Base-by-base conservation (phyloP, 805 yeast species). In the Pichia thaimueangensis region DNA sequence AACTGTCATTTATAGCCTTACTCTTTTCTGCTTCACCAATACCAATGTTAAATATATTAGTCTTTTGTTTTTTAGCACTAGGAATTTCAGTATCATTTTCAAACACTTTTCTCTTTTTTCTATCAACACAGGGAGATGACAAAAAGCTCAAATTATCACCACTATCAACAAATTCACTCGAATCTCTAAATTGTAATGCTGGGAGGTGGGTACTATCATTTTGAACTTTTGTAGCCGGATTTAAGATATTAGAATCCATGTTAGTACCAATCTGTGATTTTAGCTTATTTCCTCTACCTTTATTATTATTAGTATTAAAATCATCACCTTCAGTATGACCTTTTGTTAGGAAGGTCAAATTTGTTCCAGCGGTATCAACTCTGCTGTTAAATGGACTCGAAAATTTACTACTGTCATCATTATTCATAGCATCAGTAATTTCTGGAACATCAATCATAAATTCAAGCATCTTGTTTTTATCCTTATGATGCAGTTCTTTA, bases 81-180 rank as follows among this genome's bases (percentile, higher is more conserved):
- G n/a, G n/a, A n/a, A n/a, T n/a, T 8, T 38, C 38, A 20, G 15
- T 4, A n/a, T 25, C 37, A 12, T 32, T 22, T 21, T n/a, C 37
- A 24, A 34, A 21, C 12, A n/a, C 30, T 23, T 31, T 24, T 25
- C 34, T 38, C n/a, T 39, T 42, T 27, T 45, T 42, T 16, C 39
- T 23, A 8, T 39, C 43, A 17, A 39, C 40, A 35, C 49, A 47
- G 6, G 51, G 49, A 7, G 46, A 41, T 12, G 49, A 45, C 6
- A 30, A 11, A 20, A 45, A 32, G 28, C 42, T 38, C 13, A 30
- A 16, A 17, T 24, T 31, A 3, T 25, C 35, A 16, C 37, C 39
- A 24, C 23, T 35, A 15, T 28, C 35, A 12, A 24, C 35, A 17
- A 17, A n/a, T 12, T 42, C 45, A 36, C 43, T 39, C 11, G 32